Conservation (phyloP, 2,329 filamentous ascomycete genomes). For the Arthrobotrys iridis region DNA sequence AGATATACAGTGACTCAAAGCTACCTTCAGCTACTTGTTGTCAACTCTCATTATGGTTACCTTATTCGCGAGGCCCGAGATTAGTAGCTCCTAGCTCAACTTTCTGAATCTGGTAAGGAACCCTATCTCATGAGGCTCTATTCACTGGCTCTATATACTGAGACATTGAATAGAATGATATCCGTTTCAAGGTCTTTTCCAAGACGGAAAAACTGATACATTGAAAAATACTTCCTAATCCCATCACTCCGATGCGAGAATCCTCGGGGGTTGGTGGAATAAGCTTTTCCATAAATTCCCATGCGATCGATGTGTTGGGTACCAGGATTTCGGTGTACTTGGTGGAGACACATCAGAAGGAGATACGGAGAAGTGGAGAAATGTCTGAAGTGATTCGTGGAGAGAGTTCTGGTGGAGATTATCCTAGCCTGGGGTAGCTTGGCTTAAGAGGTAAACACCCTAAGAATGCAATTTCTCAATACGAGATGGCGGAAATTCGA, state of each 20-base stretch:
- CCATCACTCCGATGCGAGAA: conserved; percentile 28
- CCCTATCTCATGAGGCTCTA: too few relatives aligned
- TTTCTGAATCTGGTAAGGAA: too few relatives aligned
- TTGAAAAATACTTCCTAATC: not conserved
- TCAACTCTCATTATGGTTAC: not conserved
- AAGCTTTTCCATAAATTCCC: conserved; percentile 25
- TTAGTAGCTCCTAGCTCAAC: not conserved
- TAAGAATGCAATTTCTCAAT: conserved; percentile 12
- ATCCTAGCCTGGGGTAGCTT: conserved; percentile 9
- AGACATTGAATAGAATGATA: not conserved
- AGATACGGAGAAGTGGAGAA: conserved; percentile 9
- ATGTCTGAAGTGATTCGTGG: conserved; percentile 18
- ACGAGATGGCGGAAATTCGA: conserved; percentile 3
- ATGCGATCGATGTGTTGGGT: not conserved
- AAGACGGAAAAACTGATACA: not conserved
- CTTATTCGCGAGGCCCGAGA: not conserved
- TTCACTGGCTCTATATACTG: too few relatives aligned
- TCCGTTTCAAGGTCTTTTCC: not conserved
- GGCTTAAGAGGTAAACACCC: not conserved
- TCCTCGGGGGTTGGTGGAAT: conserved; percentile 25
- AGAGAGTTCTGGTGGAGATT: conserved; percentile 29
- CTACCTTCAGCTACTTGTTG: not conserved
- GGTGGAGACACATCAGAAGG: conserved; percentile 8
- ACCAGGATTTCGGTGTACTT: conserved; percentile 1
- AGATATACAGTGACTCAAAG: not conserved